A percentile compares a stretch with the other conserved stretches of the same genome.
phyloP scores from a whole-genome alignment of 176 grass and related monocot genomes.

The Zoysia pacifica region DNA sequence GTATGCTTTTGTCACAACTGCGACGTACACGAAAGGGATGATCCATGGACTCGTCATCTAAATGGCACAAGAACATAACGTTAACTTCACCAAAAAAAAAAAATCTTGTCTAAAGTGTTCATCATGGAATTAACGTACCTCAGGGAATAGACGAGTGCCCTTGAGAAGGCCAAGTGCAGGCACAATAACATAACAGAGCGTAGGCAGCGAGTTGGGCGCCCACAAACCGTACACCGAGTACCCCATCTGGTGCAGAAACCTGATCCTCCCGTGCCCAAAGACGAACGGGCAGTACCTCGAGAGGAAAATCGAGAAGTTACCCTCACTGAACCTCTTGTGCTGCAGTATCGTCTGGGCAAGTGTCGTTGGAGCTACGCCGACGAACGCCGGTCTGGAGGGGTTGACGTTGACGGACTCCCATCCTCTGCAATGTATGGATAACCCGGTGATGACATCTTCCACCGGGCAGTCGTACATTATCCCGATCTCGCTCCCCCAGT shows the following conservation, averaged over 20 bases:
- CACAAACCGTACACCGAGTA: conserved; percentile 60
- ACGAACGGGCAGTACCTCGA: conserved; percentile 68
- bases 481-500: conserved; percentile 71
- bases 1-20: conserved; percentile 40
- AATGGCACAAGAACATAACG: not conserved
- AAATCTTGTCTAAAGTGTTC: not conserved
- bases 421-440: conserved; percentile 77
- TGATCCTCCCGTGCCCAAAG: conserved; percentile 60
- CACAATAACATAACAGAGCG: conserved; percentile 58
- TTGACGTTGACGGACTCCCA: conserved; percentile 61
- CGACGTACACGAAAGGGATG: conserved; percentile 58
- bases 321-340: conserved; percentile 88
- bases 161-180: conserved; percentile 72
- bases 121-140: conserved; percentile 48
- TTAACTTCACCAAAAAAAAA: not conserved
- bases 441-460: conserved; percentile 76
- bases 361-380: conserved; percentile 68
- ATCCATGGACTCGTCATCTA: conserved; percentile 63
- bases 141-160: conserved; percentile 63
- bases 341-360: conserved; percentile 69
- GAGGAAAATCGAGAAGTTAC: conserved; percentile 52
- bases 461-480: conserved; percentile 68
- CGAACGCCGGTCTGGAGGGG: conserved; percentile 53
- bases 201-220: conserved; percentile 65
- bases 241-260: conserved; percentile 61